Evolutionary conservation across 805 yeast species (phyloP).

Genomic region (Metschnikowia lunata): DNA sequence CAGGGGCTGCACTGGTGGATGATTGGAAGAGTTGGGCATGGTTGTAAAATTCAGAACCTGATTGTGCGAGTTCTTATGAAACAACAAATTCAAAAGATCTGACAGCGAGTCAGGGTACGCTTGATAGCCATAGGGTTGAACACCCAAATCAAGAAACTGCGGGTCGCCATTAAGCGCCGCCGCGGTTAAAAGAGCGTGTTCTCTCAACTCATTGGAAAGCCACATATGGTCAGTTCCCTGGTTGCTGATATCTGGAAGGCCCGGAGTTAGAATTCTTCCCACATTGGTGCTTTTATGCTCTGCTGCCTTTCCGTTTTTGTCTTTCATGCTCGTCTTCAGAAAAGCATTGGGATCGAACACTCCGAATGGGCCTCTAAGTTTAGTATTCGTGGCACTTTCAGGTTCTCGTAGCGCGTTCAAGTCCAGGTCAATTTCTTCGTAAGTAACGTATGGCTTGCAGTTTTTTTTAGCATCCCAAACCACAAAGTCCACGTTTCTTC

Average conservation of each 20-base stretch:
- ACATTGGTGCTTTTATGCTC: not conserved
- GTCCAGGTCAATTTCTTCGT: slow-evolving; percentile 79
- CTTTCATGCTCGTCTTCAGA: too few species aligned
- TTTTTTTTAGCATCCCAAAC: slow-evolving; percentile 54
- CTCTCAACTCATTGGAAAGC: slow-evolving; percentile 66
- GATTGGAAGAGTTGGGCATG: not conserved
- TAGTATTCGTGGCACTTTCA: slow-evolving; percentile 36
- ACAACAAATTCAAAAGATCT: slow-evolving; percentile 48
- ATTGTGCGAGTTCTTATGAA: slow-evolving; percentile 40
- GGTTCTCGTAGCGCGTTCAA: slow-evolving; percentile 38
- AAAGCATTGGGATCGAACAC: slow-evolving; percentile 42
- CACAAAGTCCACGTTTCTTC: slow-evolving; percentile 73
- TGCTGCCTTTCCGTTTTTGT: not conserved
- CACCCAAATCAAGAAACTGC: slow-evolving; percentile 52
- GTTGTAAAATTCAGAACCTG: slow-evolving; percentile 4
- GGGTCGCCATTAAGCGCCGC: slow-evolving; percentile 63
- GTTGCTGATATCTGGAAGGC: slow-evolving; percentile 2
- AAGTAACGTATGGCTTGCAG: slow-evolving; percentile 52
- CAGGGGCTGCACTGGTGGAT: not conserved
- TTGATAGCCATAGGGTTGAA: slow-evolving; percentile 10
- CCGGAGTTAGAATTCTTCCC: slow-evolving; percentile 1
- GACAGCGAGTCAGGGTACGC: slow-evolving; percentile 26
- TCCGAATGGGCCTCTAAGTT: slow-evolving; percentile 75
- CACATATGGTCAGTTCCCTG: slow-evolving; percentile 51
- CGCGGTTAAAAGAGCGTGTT: slow-evolving; percentile 70